A percentile compares a stretch with the other conserved stretches of the same genome.
Evolutionary conservation across 768 basidiomycete species (phyloP).

Genomic region (Russula emetica): DNA sequence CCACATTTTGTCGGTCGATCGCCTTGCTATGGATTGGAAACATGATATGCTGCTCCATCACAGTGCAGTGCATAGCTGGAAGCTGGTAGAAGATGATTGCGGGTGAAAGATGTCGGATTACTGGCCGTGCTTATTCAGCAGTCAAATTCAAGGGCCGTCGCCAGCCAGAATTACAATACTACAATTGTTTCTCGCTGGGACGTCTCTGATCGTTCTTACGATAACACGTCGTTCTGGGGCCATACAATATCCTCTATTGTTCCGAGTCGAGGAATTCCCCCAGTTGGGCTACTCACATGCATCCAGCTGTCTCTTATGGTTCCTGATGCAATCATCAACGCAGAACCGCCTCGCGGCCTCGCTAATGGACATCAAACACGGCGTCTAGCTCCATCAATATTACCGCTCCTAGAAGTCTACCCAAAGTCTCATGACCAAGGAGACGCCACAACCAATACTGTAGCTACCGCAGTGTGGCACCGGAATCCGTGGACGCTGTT

Average conservation of each 20-base stretch:
- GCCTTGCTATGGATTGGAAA: not conserved
- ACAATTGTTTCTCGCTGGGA: too few relatives aligned
- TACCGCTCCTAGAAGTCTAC: too few relatives aligned
- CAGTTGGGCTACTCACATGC: not conserved
- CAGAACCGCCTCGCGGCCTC: not conserved
- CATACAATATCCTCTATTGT: too few relatives aligned
- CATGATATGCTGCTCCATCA: not conserved
- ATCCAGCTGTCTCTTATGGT: not conserved
- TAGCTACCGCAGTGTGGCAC: not conserved
- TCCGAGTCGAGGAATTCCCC: too few relatives aligned
- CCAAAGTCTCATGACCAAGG: not conserved
- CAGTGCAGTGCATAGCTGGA: not conserved
- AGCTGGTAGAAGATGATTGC: too few relatives aligned
- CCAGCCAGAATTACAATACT: too few relatives aligned
- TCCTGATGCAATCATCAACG: not conserved
- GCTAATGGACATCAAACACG: not conserved
- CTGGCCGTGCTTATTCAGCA: too few relatives aligned
- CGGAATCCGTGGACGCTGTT: not conserved
- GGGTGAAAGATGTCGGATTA: too few relatives aligned
- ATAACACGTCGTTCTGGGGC: too few relatives aligned
- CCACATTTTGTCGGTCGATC: not conserved
- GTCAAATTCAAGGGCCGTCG: too few relatives aligned
- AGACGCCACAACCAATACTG: constrained; percentile 1
- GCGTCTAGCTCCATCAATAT: not conserved
- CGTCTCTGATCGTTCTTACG: too few relatives aligned